Evolutionary conservation across 371 early-diverging fungal species (phyloP).

Genomic region (Mortierella sp.): DNA sequence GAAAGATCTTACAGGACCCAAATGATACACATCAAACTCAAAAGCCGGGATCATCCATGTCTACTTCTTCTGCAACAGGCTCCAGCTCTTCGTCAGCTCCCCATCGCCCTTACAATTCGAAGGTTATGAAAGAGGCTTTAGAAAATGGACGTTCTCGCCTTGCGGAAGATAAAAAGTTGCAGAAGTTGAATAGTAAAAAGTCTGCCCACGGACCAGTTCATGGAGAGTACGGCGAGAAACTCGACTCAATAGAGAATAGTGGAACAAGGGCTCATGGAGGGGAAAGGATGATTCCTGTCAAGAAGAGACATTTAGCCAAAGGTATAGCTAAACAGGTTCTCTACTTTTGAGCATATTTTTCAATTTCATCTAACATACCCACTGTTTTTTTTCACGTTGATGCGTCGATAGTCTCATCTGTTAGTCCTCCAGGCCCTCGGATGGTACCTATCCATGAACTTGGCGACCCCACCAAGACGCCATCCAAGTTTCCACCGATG

Average conservation of each 20-base stretch:
- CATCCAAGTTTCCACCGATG: neutral
- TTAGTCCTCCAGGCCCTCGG: slow-evolving; percentile 17
- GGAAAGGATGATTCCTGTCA: slow-evolving; percentile 33
- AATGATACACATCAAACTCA: neutral
- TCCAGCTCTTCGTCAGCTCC: neutral
- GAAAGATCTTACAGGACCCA: slow-evolving; percentile 61
- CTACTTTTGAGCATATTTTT: neutral
- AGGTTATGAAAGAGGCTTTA: slow-evolving; percentile 3
- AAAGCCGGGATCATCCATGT: slow-evolving; percentile 2
- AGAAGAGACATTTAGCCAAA: slow-evolving; percentile 27
- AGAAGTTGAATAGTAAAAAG: neutral
- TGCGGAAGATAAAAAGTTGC: slow-evolving; percentile 1
- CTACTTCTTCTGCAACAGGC: neutral
- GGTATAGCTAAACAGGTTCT: neutral
- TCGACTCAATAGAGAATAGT: neutral
- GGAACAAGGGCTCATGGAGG: slow-evolving; percentile 5
- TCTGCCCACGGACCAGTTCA: neutral
- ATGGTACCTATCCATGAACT: slow-evolving; percentile 40
- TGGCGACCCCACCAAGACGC: slow-evolving; percentile 7
- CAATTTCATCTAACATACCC: neutral
- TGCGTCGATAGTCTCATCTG: neutral
- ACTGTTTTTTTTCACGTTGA: neutral
- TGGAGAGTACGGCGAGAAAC: neutral
- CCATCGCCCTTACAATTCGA: slow-evolving; percentile 5
- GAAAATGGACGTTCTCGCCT: slow-evolving; percentile 4